Base-by-base conservation (phyloP, 495 filamentous ascomycete species). In the Acidiella bohemica region DNA sequence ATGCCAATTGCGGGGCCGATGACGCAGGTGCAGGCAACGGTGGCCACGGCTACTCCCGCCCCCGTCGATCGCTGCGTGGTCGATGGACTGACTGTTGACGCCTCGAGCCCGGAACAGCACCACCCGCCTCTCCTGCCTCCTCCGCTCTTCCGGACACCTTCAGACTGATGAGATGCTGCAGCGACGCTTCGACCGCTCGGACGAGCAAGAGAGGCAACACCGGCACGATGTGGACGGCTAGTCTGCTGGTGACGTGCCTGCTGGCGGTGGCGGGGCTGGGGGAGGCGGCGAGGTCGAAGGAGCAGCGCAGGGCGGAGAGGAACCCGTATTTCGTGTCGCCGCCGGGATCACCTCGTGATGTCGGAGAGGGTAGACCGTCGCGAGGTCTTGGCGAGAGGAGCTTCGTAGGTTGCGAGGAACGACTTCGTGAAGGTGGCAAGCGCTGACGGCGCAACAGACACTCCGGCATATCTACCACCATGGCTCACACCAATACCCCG, bases 391-490 rank as follows among this genome's bases (percentile, higher is more conserved):
- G 38, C 6, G 47, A 41, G 26, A 16, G 31, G 31, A 28, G 23
- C 33, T 51, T 51, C 22, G 43, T 46, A 35, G 17, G 43, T 25
- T 20, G 13, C 22, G 11, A 9, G 13, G 14, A n/a, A n/a, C n/a
- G n/a, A n/a, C n/a, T n/a, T n/a, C n/a, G n/a, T n/a, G n/a, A n/a
- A n/a, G n/a, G n/a, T n/a, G n/a, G n/a, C n/a, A n/a, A n/a, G n/a
- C n/a, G n/a, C 26, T 32, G 13, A 36, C 32, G 5, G 32, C 22
- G 3, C 10, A 5, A 16, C 25, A 90, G 79, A 80, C 73, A 5
- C 68, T 97, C 44, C 78, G 81, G 46, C 90, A 96, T 60, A 76
- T 96, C 39, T 85, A 84, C 61, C 85, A 90, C 53, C 88, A 93
- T 56, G 90, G 85, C 5, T 76, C 80, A 34, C 62, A 70, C 56